Base-by-base conservation (phyloP, 805 yeast genomes). In the Myxozyma geophila region DNA sequence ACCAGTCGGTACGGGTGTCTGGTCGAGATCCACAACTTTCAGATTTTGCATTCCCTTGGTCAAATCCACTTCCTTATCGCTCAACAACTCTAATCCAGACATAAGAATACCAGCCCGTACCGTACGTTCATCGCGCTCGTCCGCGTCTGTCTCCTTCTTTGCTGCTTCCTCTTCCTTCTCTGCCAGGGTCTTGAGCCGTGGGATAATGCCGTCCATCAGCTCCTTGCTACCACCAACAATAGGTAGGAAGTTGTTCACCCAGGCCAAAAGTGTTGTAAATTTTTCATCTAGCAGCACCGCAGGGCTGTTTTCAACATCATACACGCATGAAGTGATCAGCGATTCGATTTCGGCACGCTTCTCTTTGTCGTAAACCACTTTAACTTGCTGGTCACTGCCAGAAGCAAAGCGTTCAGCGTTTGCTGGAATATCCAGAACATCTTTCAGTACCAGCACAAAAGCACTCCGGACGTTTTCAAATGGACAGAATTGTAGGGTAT, bases 401-500 rank as follows among this genome's bases (percentile, higher is more conserved):
- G 33, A 28, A 10, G 44, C 19, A 19, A 58, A 41, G 9, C 50
- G 21, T 17, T 46, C 52, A 1, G 46, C 36, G n/a, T 44, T 47
- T 1, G 54, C 28, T 7, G 60, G 44, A 10, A 44, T 41, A 23
- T 53, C 36, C 37, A 66, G 15, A 57, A 91, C 78, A 69, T 87
- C 90, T 73, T 88, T 90, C 71, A 91, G 80, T 28, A 90, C 85
- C 3, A 87, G 84, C 17, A 90, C 81, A 43, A 85, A 76, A 2
- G 85, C 85, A 28, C 87, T 80, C 69, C 85, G 85, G 23, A 84
- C 83, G 46, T 82, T 82, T 46, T 81, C 85, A 71, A 81, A 84
- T 1, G 95, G 92, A 71, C 93, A 88, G 57, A 82, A 79, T 36
- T 79, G 77, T 56, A 93, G 78, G 0, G 91, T 81, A 71, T 90